Conservation (phyloP, 495 filamentous ascomycete genomes). For the Penicillium longicatenatum region DNA sequence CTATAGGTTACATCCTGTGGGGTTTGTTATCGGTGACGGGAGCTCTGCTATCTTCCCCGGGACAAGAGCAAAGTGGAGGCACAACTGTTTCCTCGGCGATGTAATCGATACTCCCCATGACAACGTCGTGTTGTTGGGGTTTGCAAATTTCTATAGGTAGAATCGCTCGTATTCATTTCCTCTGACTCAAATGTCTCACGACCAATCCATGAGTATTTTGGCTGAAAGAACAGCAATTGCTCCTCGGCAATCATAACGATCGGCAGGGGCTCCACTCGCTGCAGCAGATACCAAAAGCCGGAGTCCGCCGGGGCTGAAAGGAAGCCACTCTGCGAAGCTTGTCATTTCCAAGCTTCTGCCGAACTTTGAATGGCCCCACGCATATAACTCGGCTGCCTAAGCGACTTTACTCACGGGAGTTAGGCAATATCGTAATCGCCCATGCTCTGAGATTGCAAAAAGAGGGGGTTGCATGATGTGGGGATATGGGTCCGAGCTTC, state of each 20-base stretch:
- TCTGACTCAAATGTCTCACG: neutral
- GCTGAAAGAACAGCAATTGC: neutral
- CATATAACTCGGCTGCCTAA: neutral
- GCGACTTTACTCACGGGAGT: neutral
- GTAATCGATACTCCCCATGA: neutral
- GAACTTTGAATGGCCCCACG: slow-evolving; percentile 5
- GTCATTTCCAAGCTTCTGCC: slow-evolving; percentile 17
- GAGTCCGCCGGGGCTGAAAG: slow-evolving; percentile 17
- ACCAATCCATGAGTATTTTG: neutral
- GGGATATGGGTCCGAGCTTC: neutral
- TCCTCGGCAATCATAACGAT: slow-evolving; percentile 11
- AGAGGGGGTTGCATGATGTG: neutral
- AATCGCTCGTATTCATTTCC: neutral
- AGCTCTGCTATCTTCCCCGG: neutral
- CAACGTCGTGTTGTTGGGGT: neutral
- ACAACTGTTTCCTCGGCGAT: neutral
- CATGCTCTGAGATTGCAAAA: neutral
- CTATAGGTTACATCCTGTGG: slow-evolving; percentile 17
- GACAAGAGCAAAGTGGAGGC: neutral
- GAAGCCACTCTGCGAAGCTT: slow-evolving; percentile 16
- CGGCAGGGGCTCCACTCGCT: slow-evolving; percentile 8
- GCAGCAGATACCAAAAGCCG: slow-evolving; percentile 5
- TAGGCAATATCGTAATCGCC: neutral
- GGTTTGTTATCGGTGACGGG: slow-evolving; percentile 12
- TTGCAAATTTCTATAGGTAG: neutral